These are phyloP conservation scores for Diaporthe sp. DNA, from an alignment of 2,329 filamentous ascomycete genomes.

Conservation along the genomic window DNA sequence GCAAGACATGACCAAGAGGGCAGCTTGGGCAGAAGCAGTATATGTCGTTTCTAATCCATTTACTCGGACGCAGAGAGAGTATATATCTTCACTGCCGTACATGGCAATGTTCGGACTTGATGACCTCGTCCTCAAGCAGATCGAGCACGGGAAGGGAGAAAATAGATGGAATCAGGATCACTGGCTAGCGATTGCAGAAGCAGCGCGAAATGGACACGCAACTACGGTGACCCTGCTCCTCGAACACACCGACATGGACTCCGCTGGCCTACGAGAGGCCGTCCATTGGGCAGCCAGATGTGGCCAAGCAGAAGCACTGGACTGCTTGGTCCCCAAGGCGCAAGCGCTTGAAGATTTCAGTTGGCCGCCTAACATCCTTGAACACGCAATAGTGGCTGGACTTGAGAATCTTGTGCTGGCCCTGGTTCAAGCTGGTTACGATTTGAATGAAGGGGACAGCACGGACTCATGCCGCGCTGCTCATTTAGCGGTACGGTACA, in stretches of 20 bases:
- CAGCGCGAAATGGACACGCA: neutral
- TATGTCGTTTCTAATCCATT: constrained; percentile 8
- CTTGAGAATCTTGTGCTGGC: neutral
- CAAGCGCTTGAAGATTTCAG: neutral
- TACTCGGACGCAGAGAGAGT: neutral
- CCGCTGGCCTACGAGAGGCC: neutral
- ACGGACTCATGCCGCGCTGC: neutral
- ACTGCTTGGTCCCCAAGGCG: neutral
- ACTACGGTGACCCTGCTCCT: neutral
- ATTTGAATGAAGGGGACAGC: neutral
- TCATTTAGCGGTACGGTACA: neutral
- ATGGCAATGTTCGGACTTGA: constrained; percentile 17
- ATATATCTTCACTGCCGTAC: neutral
- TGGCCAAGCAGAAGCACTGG: neutral
- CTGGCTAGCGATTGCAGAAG: neutral
- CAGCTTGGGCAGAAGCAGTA: neutral
- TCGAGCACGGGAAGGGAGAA: neutral
- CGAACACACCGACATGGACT: neutral
- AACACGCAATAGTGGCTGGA: neutral
- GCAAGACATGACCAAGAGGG: neutral
- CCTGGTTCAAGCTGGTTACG: neutral
- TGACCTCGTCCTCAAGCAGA: neutral
- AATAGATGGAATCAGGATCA: neutral
- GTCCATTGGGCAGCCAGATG: neutral
- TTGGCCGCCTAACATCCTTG: neutral